phyloP scores from a whole-genome alignment of 208 protist genomes.

The Acanthamoeba sp. region DNA sequence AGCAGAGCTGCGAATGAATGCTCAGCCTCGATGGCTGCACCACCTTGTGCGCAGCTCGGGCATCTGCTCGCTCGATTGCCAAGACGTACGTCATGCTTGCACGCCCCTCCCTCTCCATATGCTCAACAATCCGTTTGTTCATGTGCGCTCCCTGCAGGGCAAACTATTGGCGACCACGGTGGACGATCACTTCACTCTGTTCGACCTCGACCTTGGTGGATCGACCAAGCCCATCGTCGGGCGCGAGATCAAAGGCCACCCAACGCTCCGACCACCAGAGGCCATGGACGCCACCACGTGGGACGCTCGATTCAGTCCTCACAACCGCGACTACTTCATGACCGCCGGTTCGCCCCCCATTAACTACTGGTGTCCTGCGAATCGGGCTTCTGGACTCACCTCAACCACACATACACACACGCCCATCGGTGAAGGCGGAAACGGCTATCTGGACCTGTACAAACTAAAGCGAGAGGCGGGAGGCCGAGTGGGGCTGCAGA shows the following conservation, averaged over 20 bases:
- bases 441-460: conserved; percentile 35
- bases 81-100: neutral
- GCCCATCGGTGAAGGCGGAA: neutral
- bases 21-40: conserved; percentile 29
- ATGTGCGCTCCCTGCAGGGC: neutral
- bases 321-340: conserved; percentile 48
- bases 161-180: conserved; percentile 48
- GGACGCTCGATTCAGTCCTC: conserved; percentile 2
- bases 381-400: neutral
- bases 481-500: neutral
- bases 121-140: too few relatives aligned
- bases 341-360: neutral
- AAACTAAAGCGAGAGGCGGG: neutral
- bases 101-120: too few relatives aligned
- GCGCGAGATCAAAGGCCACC: neutral
- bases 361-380: neutral
- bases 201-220: neutral
- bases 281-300: conserved; percentile 13
- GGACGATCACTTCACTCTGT: conserved; percentile 20
- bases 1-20: neutral
- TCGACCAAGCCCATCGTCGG: neutral
- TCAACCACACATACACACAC: too few relatives aligned
- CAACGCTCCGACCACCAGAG: conserved; percentile 37
- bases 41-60: conserved; percentile 34
- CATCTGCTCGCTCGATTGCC: conserved; percentile 15